These are phyloP conservation scores for Chondrostereum purpureum DNA, from an alignment of 1,284 basidiomycete genomes.

Conservation along the genomic window DNA sequence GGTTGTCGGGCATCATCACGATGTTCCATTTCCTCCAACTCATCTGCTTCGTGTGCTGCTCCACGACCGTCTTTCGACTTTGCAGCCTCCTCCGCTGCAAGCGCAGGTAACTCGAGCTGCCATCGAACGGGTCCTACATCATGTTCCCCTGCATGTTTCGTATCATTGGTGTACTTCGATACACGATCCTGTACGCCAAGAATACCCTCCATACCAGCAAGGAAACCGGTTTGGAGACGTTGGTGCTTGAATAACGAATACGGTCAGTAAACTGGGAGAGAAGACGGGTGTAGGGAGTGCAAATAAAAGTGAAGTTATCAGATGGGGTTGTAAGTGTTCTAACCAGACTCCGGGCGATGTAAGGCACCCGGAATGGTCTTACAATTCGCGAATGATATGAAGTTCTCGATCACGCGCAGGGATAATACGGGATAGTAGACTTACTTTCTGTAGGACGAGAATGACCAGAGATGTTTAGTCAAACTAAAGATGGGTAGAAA, in stretches of 20 bases:
- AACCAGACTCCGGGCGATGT: slow-evolving; percentile 52
- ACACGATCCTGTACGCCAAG: slow-evolving; percentile 38
- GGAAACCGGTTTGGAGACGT: slow-evolving; percentile 61
- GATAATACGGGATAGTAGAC: slow-evolving; percentile 23
- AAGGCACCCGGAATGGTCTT: slow-evolving; percentile 52
- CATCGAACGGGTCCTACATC: not conserved
- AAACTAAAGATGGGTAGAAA: not conserved
- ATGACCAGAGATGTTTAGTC: not conserved
- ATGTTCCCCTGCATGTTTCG: slow-evolving; percentile 11
- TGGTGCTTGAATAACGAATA: slow-evolving; percentile 35
- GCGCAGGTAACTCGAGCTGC: not conserved
- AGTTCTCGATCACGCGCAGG: slow-evolving; percentile 38
- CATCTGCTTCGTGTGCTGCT: slow-evolving; percentile 52
- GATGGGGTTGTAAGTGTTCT: slow-evolving; percentile 61
- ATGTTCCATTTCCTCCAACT: slow-evolving; percentile 48
- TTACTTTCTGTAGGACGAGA: slow-evolving; percentile 41
- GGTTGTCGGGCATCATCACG: slow-evolving; percentile 53
- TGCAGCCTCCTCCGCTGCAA: not conserved
- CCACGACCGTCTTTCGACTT: slow-evolving; percentile 18
- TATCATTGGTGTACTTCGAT: too few species aligned
- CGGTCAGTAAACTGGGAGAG: slow-evolving; percentile 3
- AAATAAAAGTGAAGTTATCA: slow-evolving; percentile 27
- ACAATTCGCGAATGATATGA: slow-evolving; percentile 59
- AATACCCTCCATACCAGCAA: slow-evolving; percentile 59
- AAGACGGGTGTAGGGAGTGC: slow-evolving; percentile 8